A percentile compares a stretch with the other conserved stretches of the same genome.
phyloP scores from a whole-genome alignment of 2,329 filamentous ascomycete species.

The Stachybotrys chartarum region DNA sequence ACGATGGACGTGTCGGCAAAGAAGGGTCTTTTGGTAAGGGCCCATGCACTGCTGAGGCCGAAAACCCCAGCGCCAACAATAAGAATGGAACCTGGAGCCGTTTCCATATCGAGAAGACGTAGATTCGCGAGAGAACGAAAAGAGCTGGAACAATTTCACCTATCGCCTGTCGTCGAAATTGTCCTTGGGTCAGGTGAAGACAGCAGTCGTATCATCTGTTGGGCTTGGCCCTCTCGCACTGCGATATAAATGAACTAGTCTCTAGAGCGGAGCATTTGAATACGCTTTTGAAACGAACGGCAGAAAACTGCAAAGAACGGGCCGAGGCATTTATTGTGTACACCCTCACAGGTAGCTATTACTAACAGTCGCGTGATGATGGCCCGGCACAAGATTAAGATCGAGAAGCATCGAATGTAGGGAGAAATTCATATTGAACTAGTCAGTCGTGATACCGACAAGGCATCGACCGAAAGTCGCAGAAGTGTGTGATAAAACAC shows the following conservation, averaged over 20 bases:
- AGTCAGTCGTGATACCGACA: neutral
- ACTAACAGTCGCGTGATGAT: neutral
- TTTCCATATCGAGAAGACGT: constrained; percentile 15
- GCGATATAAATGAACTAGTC: too few relatives aligned
- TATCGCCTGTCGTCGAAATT: too few relatives aligned
- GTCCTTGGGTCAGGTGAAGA: too few relatives aligned
- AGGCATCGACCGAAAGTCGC: too few relatives aligned
- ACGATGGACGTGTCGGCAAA: constrained; percentile 50
- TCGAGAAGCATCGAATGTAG: neutral
- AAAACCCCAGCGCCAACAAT: constrained; percentile 65
- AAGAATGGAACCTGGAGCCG: constrained; percentile 45
- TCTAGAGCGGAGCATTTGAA: too few relatives aligned
- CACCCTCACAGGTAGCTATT: too few relatives aligned
- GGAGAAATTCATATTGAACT: neutral
- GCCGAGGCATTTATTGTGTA: too few relatives aligned
- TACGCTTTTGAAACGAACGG: neutral
- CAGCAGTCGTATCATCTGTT: too few relatives aligned
- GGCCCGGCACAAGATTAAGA: neutral
- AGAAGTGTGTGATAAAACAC: too few relatives aligned
- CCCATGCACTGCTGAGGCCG: constrained; percentile 55
- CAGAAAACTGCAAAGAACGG: neutral
- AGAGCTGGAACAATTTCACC: too few relatives aligned
- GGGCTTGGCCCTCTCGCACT: too few relatives aligned
- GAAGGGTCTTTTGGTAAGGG: constrained; percentile 55
- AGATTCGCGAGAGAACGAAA: too few relatives aligned